Evolutionary conservation across 225 moss, liverwort and hornwort species (phyloP), one percentile per base, ranked within the genome.

Genomic region (Sphagnum contortum): DNA sequence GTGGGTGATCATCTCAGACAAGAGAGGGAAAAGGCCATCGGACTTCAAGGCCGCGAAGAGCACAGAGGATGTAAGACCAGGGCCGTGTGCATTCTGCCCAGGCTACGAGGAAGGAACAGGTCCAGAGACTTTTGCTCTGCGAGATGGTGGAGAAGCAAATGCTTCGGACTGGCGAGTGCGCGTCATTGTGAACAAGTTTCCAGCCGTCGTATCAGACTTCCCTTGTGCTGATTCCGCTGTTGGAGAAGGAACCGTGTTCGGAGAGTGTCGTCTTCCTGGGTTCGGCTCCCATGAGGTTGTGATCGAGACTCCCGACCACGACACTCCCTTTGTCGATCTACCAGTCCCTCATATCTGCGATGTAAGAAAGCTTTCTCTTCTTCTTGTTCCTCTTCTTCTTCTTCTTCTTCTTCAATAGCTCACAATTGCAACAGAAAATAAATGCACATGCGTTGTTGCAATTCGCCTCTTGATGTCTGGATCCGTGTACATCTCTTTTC

Each of bases 241-340:
- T 1, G 81, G 69, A 49, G 78, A 80, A 49, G 88, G 79, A 3
- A 10, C 47, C 9, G 74, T 83, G 59, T 76, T 65, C 11, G 74
- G 68, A 48, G 75, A 62, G 3, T 86, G 80, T 73, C 72, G 69
- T 14, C 50, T 88, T 12, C 86, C 90, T 54, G 93, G 90, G 8
- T 93, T 93, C 63, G 93, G 93, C 49, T 90, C 90, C 8, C 93
- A 93, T 74, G 93, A 93, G 70, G 93, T 93, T 50, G 70, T 93
- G 50, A 84, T 93, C 49, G 93, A 93, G 75, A 93, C 90, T 44
- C 93, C 93, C 5, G 62, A 54, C 44, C 93, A 93, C 68, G 48
- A 74, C 2, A 8, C 72, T 61, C 72, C 71, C 6, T 64, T 88
- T n/a, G 73, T 82, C 11, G 68, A 83, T 64, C 80, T 90, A 60